Percentiles rank a stretch among this genome's conserved stretches.
phyloP scores from a whole-genome alignment of 2,329 filamentous ascomycete species.

The Clonostachys rhizophaga region DNA sequence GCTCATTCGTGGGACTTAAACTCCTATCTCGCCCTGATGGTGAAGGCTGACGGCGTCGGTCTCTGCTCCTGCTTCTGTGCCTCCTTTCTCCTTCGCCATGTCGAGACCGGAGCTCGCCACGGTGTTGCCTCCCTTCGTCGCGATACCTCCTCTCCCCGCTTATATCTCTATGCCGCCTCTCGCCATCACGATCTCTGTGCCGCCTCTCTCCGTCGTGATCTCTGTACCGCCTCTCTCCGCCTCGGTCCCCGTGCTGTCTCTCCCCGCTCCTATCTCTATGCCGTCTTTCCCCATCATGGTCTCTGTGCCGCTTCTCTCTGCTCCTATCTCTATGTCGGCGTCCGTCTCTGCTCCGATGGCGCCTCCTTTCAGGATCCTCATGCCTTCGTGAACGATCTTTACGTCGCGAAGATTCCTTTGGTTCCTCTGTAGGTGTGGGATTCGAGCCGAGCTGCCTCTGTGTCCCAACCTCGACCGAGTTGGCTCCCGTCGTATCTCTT shows the following conservation, averaged over 20 bases:
- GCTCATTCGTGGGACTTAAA: too few species aligned
- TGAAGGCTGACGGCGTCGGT: too few species aligned
- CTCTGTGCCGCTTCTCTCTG: constrained; percentile 21
- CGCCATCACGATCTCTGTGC: neutral
- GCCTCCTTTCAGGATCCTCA: constrained; percentile 18
- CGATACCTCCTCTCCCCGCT: too few species aligned
- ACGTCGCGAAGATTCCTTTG: constrained; percentile 14
- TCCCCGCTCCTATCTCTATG: constrained; percentile 8
- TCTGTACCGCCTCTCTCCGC: constrained; percentile 3
- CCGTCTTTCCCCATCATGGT: constrained; percentile 6
- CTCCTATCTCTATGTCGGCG: constrained; percentile 18
- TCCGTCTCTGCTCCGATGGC: constrained; percentile 13
- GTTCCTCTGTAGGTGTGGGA: constrained; percentile 11
- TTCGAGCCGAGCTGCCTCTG: constrained; percentile 25
- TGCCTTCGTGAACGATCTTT: constrained; percentile 6
- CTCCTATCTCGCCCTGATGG: too few species aligned
- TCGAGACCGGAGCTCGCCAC: too few species aligned
- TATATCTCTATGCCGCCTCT: too few species aligned
- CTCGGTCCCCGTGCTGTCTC: constrained; percentile 5
- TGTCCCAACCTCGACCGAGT: constrained; percentile 60
- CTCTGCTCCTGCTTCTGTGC: too few species aligned
- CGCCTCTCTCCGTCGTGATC: constrained; percentile 4
- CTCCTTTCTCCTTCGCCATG: too few species aligned
- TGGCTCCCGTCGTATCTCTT: constrained; percentile 55
- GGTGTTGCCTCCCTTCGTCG: too few species aligned